Evolutionary conservation across 768 basidiomycete genomes (phyloP), one percentile per base, ranked within the genome.

Genomic region (Phylloporus rhodoxanthus): DNA sequence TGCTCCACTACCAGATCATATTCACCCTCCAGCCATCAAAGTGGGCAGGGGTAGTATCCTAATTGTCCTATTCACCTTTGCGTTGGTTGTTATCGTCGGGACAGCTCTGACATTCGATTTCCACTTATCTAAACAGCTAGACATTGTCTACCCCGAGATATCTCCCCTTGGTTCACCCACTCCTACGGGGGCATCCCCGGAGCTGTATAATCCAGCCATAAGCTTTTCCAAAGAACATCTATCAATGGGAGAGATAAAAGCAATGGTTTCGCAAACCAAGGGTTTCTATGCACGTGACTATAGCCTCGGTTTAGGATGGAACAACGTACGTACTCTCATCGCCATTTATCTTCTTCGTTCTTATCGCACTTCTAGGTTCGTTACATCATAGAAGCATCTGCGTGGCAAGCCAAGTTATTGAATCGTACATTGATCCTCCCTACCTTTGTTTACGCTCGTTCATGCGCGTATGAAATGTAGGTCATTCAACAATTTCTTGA

Each of bases 221-320:
- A n/a, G n/a, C 34, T 30, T 39, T 41, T 45, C 17, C 14, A 51
- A 54, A 14, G 58, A 64, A 25, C 43, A 59, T 11, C 52, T 65
- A 39, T 62, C 60, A 43, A 43, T 61, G 25, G 61, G 70, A 32
- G 64, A 70, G 28, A 50, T 75, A 5, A 53, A 57, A 21, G 56
- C 51, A n/a, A 62, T 74, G 60, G 67, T 72, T 2, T 54, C 59
- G 11, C 60, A 55, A 42, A 75, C 73, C 7, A 65, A 66, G 33
- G 73, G 73, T 15, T 75, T 66, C 48, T 75, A 67, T 46, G 58
- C 63, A 7, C 65, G 75, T 26, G 73, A 76, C 30, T 74, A 63
- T 57, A 74, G 71, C 55, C 60, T 73, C 8, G 71, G 72, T 15
- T 54, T 75, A n/a, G 74, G 74, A 3, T 75, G 74, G 72, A 75